Evolutionary conservation across 2,329 filamentous ascomycete species (phyloP), one percentile per base, ranked within the genome.

Genomic region (Tolypocladium album): DNA sequence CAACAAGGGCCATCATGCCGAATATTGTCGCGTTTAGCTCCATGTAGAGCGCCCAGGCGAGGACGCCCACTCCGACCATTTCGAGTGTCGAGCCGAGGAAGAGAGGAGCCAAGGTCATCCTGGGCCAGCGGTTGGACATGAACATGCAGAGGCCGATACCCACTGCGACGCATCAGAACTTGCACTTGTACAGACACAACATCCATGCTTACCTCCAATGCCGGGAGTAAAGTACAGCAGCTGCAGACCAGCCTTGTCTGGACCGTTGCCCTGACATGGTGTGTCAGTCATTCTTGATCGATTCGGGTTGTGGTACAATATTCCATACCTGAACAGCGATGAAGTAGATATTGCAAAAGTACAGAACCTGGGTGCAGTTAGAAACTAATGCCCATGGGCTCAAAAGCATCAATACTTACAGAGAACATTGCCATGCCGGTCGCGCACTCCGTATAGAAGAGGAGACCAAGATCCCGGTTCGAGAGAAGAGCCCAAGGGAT

Each of bases 341-440:
- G 68, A 88, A 89, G 70, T 88, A 89, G 22, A 88, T 79, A 20
- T 82, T 83, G 64, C 87, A 82, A 65, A 88, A 89, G 69, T 89
- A 89, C 64, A 88, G 82, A 1, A 86, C 81, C 72, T 73, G 31
- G 31, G 42, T 12, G n/a, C 12, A 53, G n/a, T 55, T 15, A 52
- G 27, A 20, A 8, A 5, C 3, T 34, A 34, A 20, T 3, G 6
- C 12, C 20, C 17, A 15, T n/a, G 20, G 24, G n/a, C 2, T 40
- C 1, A n/a, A 12, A 43, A 7, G 60, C 27, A 34, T 34, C 4
- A n/a, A 12, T 20, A 1, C 72, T 70, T 61, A 79, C 74, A 31
- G 76, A 72, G 63, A 76, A 82, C 76, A 78, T 79, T 58, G 75
- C 78, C 65, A 83, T 80, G 4, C 86, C 86, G 0, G 81, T 80